phyloP scores from a whole-genome alignment of 2,329 filamentous ascomycete species.

The Bipolaris oryzae region DNA sequence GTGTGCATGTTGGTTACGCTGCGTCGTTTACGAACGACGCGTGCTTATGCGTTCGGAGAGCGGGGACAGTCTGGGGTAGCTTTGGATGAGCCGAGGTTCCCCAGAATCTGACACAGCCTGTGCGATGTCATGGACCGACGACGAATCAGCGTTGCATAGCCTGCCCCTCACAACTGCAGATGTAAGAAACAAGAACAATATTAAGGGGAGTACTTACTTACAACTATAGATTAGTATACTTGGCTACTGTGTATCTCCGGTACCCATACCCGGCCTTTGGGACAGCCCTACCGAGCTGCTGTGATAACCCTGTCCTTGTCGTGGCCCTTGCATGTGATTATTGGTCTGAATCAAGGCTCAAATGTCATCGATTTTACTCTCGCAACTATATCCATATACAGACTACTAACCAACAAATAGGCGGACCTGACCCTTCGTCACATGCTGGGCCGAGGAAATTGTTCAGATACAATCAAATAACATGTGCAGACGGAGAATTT shows the following conservation, averaged over 20 bases:
- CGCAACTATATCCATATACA: neutral
- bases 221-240: no score
- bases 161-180: neutral
- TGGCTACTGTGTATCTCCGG: no score
- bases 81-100: conserved; percentile 11
- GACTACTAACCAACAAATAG: no score
- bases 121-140: conserved; percentile 6
- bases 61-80: conserved; percentile 13
- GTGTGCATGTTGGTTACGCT: neutral
- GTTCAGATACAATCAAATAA: no score
- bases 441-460: no score
- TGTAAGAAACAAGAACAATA: neutral
- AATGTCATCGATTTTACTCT: no score
- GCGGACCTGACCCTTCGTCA: no score
- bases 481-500: no score
- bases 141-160: neutral
- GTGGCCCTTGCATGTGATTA: neutral
- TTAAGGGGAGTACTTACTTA: no score
- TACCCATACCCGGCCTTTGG: no score
- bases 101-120: conserved; percentile 1
- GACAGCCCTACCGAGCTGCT: neutral
- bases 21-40: conserved; percentile 6
- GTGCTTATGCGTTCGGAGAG: neutral
- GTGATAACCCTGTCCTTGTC: neutral
- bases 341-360: no score